Evolutionary conservation across 768 basidiomycete species (phyloP), one percentile per base, ranked within the genome.

Genomic region (Boletus subparvulus): DNA sequence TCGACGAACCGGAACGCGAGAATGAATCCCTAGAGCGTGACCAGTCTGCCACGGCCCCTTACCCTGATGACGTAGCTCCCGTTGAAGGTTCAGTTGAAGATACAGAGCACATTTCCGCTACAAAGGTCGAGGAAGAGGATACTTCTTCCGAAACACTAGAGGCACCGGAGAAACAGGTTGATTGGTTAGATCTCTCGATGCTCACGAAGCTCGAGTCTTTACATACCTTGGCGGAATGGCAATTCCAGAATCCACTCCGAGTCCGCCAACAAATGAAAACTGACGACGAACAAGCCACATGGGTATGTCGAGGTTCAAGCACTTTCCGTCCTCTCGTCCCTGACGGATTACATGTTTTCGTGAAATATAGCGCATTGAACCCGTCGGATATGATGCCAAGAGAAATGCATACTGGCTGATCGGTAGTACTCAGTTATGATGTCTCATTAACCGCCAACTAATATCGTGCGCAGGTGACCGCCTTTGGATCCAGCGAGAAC

Each of bases 401-500:
- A 77, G 75, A 8, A 92, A 92, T 68, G 85, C 87, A 0, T 94
- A 92, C 66, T 93, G 91, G 91, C 71, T 92, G 24, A 89, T 94
- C 60, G 92, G 92, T 42, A 80, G 88, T 88, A 73, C 37, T 75
- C 36, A 9, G 21, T 35, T 19, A 9, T 35, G 28, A 14, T 48
- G 21, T 43, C 50, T 26, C 36, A 30, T 21, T 7, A 6, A 33
- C 47, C 14, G 24, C 33, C 51, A 30, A 50, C 53, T 52, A 50
- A 59, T 35, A 45, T 28, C 11, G 17, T 45, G n/a, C 37, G 44
- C 54, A 91, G 90, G 83, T 52, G 87, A 92, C 65, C 86, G 92
- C 24, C 77, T 94, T 24, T 94, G 92, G 92, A 83, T 92, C 43
- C 92, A 94, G 67, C 87, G 89, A n/a, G 74, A 77, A 32, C 80